Percentiles rank a stretch among this genome's conserved stretches.
Evolutionary conservation across 306 rosid species (phyloP).

Genomic region (Glycyrrhiza uralensis): DNA sequence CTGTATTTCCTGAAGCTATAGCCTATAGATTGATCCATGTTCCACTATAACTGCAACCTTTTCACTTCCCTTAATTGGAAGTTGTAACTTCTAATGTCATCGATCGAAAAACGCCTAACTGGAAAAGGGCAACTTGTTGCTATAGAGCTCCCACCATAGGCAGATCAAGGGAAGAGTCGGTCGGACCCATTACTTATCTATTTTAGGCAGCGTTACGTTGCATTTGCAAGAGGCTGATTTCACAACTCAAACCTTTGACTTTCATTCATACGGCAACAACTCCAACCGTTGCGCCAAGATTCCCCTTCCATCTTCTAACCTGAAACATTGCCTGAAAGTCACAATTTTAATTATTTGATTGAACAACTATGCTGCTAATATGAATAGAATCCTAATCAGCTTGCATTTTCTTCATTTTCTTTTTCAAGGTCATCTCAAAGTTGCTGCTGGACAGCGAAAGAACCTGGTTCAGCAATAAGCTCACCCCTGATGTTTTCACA

Average conservation of each 20-base stretch:
- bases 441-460: slow-evolving; percentile 56
- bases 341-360: slow-evolving; percentile 14
- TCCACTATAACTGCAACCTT: neutral
- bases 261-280: too few species aligned
- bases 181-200: too few species aligned
- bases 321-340: neutral
- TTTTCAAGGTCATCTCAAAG: slow-evolving; percentile 47
- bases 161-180: too few species aligned
- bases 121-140: too few species aligned
- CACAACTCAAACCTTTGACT: too few species aligned
- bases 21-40: neutral
- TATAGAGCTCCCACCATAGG: too few species aligned
- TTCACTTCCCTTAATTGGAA: neutral
- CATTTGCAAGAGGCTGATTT: too few species aligned
- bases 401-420: slow-evolving; percentile 55
- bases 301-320: slow-evolving; percentile 1
- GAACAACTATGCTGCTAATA: slow-evolving; percentile 19
- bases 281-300: too few species aligned
- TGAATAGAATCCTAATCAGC: slow-evolving; percentile 18
- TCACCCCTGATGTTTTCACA: slow-evolving; percentile 55
- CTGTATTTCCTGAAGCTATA: neutral
- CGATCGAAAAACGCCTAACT: too few species aligned
- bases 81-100: neutral
- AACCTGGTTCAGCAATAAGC: slow-evolving; percentile 69
- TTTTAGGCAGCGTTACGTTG: too few species aligned